Base-by-base conservation (phyloP, 345 rosid genomes). In the Microthlaspi erraticum region DNA sequence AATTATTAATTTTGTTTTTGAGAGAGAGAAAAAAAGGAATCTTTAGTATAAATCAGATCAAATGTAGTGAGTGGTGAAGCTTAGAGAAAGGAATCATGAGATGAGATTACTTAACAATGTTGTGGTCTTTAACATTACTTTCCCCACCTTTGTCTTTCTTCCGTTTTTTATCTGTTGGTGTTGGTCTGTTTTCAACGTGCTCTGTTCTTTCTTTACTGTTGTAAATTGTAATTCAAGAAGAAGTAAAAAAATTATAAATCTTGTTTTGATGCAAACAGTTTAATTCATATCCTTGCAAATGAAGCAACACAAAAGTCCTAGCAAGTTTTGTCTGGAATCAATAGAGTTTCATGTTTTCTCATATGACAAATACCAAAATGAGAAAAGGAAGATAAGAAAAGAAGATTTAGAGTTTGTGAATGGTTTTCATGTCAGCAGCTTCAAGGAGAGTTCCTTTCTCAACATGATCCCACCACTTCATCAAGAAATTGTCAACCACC, bases 401-500 rank as follows among this genome's bases (percentile, higher is more conserved):
- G 33, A n/a, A n/a, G n/a, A n/a, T 37, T 52, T 45, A 60, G 56
- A 89, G 78, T 77, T 82, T 86, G 86, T 94, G 97, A 71, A 91
- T 87, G 60, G 82, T 83, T 81, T 86, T 75, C 96, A 91, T 91
- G 81, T 89, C 94, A 19, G 41, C 80, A 18, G 68, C 93, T 68
- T 88, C 89, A 66, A 64, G 50, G 34, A 94, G 83, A 19, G 84
- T 88, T 63, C 96, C 93, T 53, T 83, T 82, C 78, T 91, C 88
- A 1, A 91, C 88, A 58, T 83, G 89, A 42, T 94, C 97, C 99
- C 99, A 94, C 98, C 96, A 91, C 58, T 85, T 85, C 79, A 89
- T 85, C 84, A 94, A 81, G 87, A 91, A 94, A 74, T 94, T 87
- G 64, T 94, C 98, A 18, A 88, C 96, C 0, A 91, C 88, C n/a